These are phyloP conservation scores for Kluyveromyces siamensis DNA, from an alignment of 805 yeast genomes.

Conservation along the genomic window DNA sequence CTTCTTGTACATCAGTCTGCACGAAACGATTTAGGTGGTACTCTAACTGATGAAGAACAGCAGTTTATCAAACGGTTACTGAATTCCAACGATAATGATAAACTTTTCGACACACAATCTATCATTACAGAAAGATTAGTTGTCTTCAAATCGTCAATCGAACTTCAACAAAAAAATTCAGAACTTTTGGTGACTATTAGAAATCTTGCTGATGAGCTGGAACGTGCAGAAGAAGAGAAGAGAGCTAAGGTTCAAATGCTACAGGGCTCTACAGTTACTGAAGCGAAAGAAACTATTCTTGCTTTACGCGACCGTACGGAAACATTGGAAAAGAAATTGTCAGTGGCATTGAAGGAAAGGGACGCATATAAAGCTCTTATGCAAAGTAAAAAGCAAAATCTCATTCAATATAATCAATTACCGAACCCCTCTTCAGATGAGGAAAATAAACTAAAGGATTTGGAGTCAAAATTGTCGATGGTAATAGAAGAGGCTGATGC, in stretches of 20 bases:
- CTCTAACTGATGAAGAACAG: conserved; percentile 57
- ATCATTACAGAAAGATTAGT: conserved; percentile 68
- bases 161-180: conserved; percentile 65
- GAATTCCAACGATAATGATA: conserved; percentile 22
- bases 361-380: conserved; percentile 45
- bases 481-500: conserved; percentile 30
- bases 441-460: conserved; percentile 20
- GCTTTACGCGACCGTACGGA: conserved; percentile 52
- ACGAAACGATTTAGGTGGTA: conserved; percentile 45
- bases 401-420: neutral
- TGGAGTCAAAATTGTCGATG: conserved; percentile 17
- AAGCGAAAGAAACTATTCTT: conserved; percentile 61
- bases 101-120: conserved; percentile 58
- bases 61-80: conserved; percentile 49
- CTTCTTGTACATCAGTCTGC: conserved; percentile 59
- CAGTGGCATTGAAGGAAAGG: conserved; percentile 52
- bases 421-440: conserved; percentile 3
- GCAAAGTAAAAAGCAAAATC: neutral
- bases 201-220: conserved; percentile 62
- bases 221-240: conserved; percentile 44
- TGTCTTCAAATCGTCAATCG: conserved; percentile 56
- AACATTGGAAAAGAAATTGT: conserved; percentile 41
- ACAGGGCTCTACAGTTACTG: conserved; percentile 44
- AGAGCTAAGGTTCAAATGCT: conserved; percentile 4
- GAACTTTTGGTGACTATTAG: conserved; percentile 63